Conservation (phyloP, 2,329 filamentous ascomycete species). For the Corniculantispora saksenae region DNA sequence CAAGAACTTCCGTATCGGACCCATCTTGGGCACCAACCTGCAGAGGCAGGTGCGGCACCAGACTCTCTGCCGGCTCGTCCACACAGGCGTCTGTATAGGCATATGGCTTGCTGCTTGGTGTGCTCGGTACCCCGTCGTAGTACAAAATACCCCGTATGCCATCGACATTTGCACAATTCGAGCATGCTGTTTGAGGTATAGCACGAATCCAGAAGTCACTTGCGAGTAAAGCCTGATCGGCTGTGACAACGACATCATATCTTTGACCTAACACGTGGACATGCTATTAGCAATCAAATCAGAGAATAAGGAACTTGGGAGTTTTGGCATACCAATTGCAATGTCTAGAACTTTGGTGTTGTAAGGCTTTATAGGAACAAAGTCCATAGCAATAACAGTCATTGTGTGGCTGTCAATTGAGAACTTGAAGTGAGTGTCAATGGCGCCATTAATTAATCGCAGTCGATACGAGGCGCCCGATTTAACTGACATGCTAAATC, state of each 20-base stretch:
- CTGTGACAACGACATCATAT: not conserved
- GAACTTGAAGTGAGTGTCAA: constrained; percentile 49
- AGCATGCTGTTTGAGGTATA: constrained; percentile 44
- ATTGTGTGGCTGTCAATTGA: constrained; percentile 58
- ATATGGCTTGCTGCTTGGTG: not conserved
- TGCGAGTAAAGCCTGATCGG: not conserved
- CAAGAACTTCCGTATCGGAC: not conserved
- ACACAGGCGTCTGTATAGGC: not conserved
- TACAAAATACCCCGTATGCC: constrained; percentile 36
- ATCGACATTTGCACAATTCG: constrained; percentile 37
- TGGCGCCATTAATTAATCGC: constrained; percentile 48
- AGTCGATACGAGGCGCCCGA: constrained; percentile 47
- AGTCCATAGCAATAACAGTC: constrained; percentile 58
- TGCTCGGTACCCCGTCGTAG: not conserved
- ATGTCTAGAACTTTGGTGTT: constrained; percentile 49
- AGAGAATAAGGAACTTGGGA: not conserved
- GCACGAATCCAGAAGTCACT: constrained; percentile 52
- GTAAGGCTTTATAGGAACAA: constrained; percentile 60
- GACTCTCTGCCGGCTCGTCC: not conserved
- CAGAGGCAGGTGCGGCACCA: not conserved
- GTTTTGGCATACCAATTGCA: constrained; percentile 41
- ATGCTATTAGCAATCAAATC: not conserved
- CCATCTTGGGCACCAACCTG: not conserved
- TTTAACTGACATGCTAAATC: constrained; percentile 40
- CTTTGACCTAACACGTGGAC: not conserved